phyloP scores from a whole-genome alignment of 1,284 basidiomycete species.

The Salmacisia buchloeana region DNA sequence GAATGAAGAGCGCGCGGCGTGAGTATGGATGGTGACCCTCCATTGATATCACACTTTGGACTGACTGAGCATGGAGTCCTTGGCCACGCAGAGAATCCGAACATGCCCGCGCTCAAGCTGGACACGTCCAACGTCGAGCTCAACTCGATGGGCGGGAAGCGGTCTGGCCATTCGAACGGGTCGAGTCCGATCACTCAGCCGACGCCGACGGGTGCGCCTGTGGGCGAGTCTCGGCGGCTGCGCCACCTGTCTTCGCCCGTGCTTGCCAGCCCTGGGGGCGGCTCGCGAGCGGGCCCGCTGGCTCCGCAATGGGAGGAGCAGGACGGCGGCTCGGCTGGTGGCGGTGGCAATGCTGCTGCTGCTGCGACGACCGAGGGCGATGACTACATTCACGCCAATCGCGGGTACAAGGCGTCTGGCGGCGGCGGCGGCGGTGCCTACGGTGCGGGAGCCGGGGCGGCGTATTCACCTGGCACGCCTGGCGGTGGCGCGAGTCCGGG shows the following conservation, averaged over 20 bases:
- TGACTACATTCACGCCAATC: neutral
- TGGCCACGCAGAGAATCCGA: neutral
- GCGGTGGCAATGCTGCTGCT: too few relatives aligned
- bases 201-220: conserved; percentile 4
- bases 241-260: conserved; percentile 8
- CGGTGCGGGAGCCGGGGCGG: too few relatives aligned
- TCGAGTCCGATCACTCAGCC: too few relatives aligned
- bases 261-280: neutral
- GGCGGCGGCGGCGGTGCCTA: too few relatives aligned
- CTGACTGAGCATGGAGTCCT: neutral
- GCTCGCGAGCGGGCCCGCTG: neutral
- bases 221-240: conserved; percentile 12
- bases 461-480: too few relatives aligned
- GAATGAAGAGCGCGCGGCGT: conserved; percentile 34
- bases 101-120: conserved; percentile 1
- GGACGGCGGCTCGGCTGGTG: neutral
- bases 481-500: too few relatives aligned
- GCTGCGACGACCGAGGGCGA: too few relatives aligned
- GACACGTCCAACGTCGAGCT: neutral
- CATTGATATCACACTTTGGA: too few relatives aligned
- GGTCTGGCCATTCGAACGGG: neutral
- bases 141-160: neutral
- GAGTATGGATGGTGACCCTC: conserved; percentile 14
- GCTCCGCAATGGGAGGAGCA: neutral
- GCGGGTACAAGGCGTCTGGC: too few relatives aligned